Conservation (phyloP, 2,329 filamentous ascomycete genomes). For the Escovopsis weberi region DNA sequence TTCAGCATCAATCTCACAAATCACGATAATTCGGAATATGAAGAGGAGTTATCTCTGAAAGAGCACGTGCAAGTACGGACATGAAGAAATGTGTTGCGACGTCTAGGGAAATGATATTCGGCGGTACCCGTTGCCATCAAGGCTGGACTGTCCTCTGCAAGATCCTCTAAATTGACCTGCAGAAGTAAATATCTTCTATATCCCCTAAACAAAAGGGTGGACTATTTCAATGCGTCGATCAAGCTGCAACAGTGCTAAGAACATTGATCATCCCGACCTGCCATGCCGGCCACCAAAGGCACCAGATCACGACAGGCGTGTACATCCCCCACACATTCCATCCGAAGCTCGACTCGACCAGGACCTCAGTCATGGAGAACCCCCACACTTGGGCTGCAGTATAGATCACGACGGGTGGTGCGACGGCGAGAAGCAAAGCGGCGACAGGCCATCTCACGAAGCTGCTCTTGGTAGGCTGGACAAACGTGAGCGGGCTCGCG, state of each 20-base stretch:
- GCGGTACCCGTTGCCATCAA: too few relatives aligned
- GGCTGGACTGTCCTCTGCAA: too few relatives aligned
- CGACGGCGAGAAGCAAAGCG: slow-evolving; percentile 41
- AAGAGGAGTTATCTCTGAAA: too few relatives aligned
- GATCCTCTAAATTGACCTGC: too few relatives aligned
- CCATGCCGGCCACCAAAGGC: slow-evolving; percentile 94
- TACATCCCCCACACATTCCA: slow-evolving; percentile 87
- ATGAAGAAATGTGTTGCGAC: too few relatives aligned
- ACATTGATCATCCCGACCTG: slow-evolving; percentile 46
- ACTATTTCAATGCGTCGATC: background rate
- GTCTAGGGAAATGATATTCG: too few relatives aligned
- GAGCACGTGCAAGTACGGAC: too few relatives aligned
- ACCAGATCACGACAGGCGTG: slow-evolving; percentile 81
- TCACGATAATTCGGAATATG: background rate
- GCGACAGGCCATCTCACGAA: slow-evolving; percentile 27
- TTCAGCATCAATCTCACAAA: slow-evolving; percentile 13
- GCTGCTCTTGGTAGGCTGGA: slow-evolving; percentile 32
- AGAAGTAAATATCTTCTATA: too few relatives aligned
- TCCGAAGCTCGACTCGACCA: slow-evolving; percentile 65
- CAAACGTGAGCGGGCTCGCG: slow-evolving; percentile 66
- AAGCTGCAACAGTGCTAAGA: slow-evolving; percentile 22
- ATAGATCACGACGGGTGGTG: slow-evolving; percentile 44
- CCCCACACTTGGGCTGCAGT: slow-evolving; percentile 28
- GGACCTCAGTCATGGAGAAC: slow-evolving; percentile 37
- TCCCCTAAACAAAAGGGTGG: too few relatives aligned